These are phyloP conservation scores for Ophiostoma tasmaniense DNA, from an alignment of 2,329 filamentous ascomycete genomes.

Conservation along the genomic window DNA sequence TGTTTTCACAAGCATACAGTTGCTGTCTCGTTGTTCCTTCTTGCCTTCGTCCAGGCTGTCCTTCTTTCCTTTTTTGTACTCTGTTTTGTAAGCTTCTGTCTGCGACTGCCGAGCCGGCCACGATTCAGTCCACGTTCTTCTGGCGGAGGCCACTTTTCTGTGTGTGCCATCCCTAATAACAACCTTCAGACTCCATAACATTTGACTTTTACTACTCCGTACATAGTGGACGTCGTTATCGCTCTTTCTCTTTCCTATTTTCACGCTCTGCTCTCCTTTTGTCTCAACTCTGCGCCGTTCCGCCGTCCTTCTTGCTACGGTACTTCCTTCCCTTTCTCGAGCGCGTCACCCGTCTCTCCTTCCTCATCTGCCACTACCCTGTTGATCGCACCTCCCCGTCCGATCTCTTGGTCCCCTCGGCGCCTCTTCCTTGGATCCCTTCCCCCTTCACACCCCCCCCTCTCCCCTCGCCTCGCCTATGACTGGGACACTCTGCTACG, in stretches of 20 bases:
- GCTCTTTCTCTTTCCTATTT: not conserved
- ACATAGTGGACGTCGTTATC: not conserved
- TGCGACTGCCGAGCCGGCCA: constrained; percentile 14
- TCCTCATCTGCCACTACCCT: not conserved
- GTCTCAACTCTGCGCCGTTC: not conserved
- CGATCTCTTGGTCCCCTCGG: not conserved
- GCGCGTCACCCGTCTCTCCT: not conserved
- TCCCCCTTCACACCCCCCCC: not conserved
- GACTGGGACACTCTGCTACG: not conserved
- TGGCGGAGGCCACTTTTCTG: not conserved
- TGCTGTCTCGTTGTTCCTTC: not conserved
- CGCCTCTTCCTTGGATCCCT: not conserved
- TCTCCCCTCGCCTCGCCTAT: not conserved
- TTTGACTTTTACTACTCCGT: not conserved
- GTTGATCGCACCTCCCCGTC: constrained; percentile 3
- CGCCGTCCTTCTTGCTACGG: not conserved
- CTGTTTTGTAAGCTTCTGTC: not conserved
- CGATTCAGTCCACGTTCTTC: constrained; percentile 10
- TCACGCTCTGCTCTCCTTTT: not conserved
- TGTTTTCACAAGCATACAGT: not conserved
- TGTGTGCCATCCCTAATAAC: not conserved
- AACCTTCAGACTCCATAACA: not conserved
- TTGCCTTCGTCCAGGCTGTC: not conserved
- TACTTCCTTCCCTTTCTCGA: constrained; percentile 4
- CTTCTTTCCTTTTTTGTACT: not conserved